These are phyloP conservation scores for Cladosporium sphaerospermum DNA, from an alignment of 2,329 filamentous ascomycete species.

Conservation along the genomic window DNA sequence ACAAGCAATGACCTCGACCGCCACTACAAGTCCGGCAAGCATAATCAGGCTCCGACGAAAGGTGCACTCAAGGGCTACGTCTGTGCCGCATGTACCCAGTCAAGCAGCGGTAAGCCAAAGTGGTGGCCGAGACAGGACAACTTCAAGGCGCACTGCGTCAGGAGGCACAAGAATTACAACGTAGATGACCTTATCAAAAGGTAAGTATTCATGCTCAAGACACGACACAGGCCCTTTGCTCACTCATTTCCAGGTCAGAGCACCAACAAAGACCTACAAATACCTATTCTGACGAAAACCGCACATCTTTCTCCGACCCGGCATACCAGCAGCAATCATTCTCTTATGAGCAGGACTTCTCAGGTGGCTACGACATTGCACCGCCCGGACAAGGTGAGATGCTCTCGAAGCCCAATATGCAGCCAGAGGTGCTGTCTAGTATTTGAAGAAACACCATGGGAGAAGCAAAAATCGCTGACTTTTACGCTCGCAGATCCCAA, in stretches of 20 bases:
- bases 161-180: conserved; percentile 54
- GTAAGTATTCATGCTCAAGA: conserved; percentile 32
- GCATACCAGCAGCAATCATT: conserved; percentile 15
- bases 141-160: conserved; percentile 70
- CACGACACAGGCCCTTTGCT: too few relatives aligned
- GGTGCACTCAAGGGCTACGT: conserved; percentile 39
- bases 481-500: too few relatives aligned
- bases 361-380: background rate
- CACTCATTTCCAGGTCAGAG: background rate
- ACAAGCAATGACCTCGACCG: conserved; percentile 76
- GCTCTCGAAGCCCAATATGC: too few relatives aligned
- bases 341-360: background rate
- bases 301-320: conserved; percentile 2
- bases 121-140: conserved; percentile 79
- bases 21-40: conserved; percentile 65
- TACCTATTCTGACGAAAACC: conserved; percentile 3
- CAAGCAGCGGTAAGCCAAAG: conserved; percentile 53
- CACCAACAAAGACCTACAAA: conserved; percentile 11
- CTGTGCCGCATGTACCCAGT: conserved; percentile 55
- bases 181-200: conserved; percentile 39
- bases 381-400: conserved; percentile 5
- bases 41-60: conserved; percentile 45
- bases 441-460: too few relatives aligned
- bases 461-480: too few relatives aligned
- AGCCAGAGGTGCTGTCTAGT: too few relatives aligned